phyloP scores from a whole-genome alignment of 768 basidiomycete genomes.

The Russula brevipes region DNA sequence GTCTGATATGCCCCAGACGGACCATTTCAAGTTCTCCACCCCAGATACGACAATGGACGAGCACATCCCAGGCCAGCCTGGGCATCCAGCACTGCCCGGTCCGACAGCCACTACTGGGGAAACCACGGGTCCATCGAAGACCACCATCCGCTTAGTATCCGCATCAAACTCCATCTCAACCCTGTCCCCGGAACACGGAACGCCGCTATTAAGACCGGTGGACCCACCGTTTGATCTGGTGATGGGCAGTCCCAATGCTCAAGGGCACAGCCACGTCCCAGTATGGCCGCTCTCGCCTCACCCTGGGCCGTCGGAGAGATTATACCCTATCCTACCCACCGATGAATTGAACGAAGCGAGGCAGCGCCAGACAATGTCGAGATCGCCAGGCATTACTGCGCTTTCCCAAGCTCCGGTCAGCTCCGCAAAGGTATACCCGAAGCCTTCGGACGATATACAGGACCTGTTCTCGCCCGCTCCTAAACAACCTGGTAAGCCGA shows the following conservation, averaged over 20 bases:
- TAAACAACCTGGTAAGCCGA: constrained; percentile 19
- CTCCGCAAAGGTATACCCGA: constrained; percentile 30
- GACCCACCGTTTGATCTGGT: constrained; percentile 64
- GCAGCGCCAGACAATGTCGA: constrained; percentile 35
- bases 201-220: constrained; percentile 63
- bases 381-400: constrained; percentile 34
- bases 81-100: constrained; percentile 56
- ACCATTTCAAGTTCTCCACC: constrained; percentile 45
- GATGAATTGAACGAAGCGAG: constrained; percentile 29
- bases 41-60: constrained; percentile 31
- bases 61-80: constrained; percentile 56
- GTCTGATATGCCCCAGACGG: constrained; percentile 38
- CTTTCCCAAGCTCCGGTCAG: constrained; percentile 25
- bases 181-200: constrained; percentile 32
- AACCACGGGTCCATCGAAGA: constrained; percentile 32
- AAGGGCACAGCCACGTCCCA: constrained; percentile 25
- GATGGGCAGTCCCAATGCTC: constrained; percentile 46
- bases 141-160: constrained; percentile 46
- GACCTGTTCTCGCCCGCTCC: constrained; percentile 42
- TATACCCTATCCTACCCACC: constrained; percentile 41
- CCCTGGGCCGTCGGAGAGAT: constrained; percentile 25
- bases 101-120: constrained; percentile 58
- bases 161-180: constrained; percentile 13
- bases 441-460: constrained; percentile 31
- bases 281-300: constrained; percentile 42